Percentiles rank a stretch among this genome's conserved stretches.
Conservation (phyloP, 2,329 filamentous ascomycete genomes). For the Podosphaera aphanis region DNA sequence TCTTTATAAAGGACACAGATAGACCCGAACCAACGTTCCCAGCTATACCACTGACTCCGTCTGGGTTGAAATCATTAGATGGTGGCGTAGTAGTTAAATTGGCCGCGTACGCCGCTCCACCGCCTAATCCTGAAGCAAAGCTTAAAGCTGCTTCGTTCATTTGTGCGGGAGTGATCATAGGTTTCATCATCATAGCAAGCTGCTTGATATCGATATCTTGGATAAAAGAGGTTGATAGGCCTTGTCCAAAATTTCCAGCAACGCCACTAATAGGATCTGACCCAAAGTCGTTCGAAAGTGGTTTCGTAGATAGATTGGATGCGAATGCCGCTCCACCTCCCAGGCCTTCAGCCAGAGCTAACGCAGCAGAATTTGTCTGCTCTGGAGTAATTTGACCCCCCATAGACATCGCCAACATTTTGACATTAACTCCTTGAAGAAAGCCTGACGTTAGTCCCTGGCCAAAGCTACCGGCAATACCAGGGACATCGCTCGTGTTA, state of each 20-base stretch:
- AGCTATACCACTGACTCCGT: slow-evolving; percentile 4
- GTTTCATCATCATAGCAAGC: background rate
- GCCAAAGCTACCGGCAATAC: slow-evolving; percentile 4
- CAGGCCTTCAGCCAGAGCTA: slow-evolving; percentile 2
- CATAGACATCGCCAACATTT: background rate
- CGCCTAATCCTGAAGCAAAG: background rate
- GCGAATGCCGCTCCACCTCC: slow-evolving; percentile 2
- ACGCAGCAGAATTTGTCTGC: slow-evolving; percentile 2
- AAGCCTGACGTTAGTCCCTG: slow-evolving; percentile 3
- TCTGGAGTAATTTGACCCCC: background rate
- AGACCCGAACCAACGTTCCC: slow-evolving; percentile 4
- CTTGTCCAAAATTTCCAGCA: slow-evolving; percentile 5
- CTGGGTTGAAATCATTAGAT: slow-evolving; percentile 1
- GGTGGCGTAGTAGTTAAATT: background rate
- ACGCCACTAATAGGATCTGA: slow-evolving; percentile 3
- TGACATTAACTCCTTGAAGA: slow-evolving; percentile 1
- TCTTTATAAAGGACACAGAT: slow-evolving; percentile 1
- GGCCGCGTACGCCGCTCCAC: background rate
- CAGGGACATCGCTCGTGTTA: slow-evolving; percentile 1
- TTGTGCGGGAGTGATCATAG: background rate
- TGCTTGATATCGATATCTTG: slow-evolving; percentile 1
- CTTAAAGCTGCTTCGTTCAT: background rate
- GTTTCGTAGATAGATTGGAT: slow-evolving; percentile 1
- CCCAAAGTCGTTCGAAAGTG: slow-evolving; percentile 2
- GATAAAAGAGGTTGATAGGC: slow-evolving; percentile 2